Evolutionary conservation across 2,329 filamentous ascomycete genomes (phyloP), one percentile per base, ranked within the genome.

Genomic region (Ophiostoma perfectum): DNA sequence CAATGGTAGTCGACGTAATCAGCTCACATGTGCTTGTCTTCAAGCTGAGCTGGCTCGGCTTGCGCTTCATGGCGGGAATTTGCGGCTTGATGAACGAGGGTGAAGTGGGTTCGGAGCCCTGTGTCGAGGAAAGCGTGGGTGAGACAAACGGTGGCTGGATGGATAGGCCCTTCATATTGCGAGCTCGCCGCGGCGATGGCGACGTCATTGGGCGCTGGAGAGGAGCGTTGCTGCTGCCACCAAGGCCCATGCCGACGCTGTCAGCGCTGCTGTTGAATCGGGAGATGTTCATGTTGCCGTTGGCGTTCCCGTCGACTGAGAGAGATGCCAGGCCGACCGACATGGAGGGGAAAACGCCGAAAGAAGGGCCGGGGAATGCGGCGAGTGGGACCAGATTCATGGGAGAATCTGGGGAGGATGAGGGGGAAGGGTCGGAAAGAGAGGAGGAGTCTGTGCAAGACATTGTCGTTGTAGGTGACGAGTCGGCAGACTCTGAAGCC

Each of bases 401-500:
- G 1, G 93, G 92, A 2, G 95, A 97, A 78, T 97, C 93, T 8
- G 94, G 94, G 1, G 94, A 97, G 36, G 93, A 92, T 66, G 90
- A 94, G 3, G 95, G 93, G 5, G 94, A 97, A 7, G 92, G 90
- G 74, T 98, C 94, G 42, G 93, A 93, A 65, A 95, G 84, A 42
- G 92, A 91, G 8, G 92, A 94, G 5, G 93, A 96, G 79, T 97
- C 94, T 72, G 94, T 92, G 27, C 92, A 97, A 5, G 93, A 97
- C 65, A 95, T 86, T 2, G 94, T 97, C 3, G 93, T 97, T 7
- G 94, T 98, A 1, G 95, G 95, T 8, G 94, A 98, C 36, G 94
- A 97, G 75, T 97, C 93, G 58, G 91, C 91, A 1, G 95, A 98
- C 72, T 91, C 92, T 16, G 90, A 91, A 67, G 84, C 84, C 71